Percentiles rank a stretch among this genome's conserved stretches.
Evolutionary conservation across 371 early-diverging fungal genomes (phyloP).

Genomic region (Mucor sp.): DNA sequence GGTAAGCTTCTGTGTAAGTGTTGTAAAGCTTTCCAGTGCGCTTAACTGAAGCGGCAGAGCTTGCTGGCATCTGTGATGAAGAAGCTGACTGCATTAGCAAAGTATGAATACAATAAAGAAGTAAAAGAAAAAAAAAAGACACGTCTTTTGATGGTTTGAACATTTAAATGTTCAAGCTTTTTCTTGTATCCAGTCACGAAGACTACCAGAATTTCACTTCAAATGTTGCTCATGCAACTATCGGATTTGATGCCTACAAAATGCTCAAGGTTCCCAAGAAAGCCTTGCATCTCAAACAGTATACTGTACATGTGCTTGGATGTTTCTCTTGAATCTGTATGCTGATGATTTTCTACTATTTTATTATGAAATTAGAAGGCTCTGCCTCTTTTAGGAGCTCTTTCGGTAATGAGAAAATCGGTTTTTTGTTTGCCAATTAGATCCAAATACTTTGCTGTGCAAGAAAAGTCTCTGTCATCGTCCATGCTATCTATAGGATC

Average conservation of each 20-base stretch:
- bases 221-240: no score
- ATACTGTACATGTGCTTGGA: no score
- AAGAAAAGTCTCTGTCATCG: background rate
- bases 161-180: background rate
- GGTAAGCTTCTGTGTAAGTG: conserved; percentile 13
- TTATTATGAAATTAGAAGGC: background rate
- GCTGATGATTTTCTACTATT: no score
- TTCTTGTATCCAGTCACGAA: background rate
- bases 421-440: background rate
- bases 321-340: no score
- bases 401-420: background rate
- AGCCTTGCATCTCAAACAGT: no score
- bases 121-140: background rate
- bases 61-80: background rate
- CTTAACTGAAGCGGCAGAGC: background rate
- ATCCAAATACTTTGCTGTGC: background rate
- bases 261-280: no score
- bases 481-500: conserved; percentile 27
- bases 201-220: background rate
- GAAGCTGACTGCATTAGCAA: conserved; percentile 10
- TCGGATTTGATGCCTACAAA: no score
- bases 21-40: background rate
- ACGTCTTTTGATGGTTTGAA: background rate
- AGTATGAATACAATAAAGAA: background rate
- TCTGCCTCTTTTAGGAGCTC: background rate